Percentiles rank a stretch among this genome's conserved stretches.
These are phyloP conservation scores for Neurospora sp. DNA, from an alignment of 495 filamentous ascomycete genomes.

Conservation along the genomic window DNA sequence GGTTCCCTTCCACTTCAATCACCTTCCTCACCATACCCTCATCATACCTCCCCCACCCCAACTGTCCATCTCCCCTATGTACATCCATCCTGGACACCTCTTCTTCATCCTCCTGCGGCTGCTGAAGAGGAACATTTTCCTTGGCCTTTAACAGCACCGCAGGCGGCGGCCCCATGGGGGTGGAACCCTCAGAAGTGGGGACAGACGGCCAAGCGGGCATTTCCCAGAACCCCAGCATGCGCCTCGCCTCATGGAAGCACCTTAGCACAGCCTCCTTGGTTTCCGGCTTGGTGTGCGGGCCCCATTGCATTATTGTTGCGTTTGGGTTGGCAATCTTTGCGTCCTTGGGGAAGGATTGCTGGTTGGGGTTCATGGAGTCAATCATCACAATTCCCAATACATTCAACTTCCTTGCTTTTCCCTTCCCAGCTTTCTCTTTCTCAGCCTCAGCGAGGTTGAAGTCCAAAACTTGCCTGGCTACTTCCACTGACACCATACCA, in stretches of 20 bases:
- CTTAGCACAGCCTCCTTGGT: conserved; percentile 24
- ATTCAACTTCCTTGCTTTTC: not conserved
- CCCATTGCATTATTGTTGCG: conserved; percentile 11
- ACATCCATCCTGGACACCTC: conserved; percentile 25
- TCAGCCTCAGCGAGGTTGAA: not conserved
- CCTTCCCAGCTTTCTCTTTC: not conserved
- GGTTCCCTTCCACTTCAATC: conserved; percentile 30
- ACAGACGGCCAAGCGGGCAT: not conserved
- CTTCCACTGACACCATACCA: conserved; percentile 30
- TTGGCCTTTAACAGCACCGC: conserved; percentile 29
- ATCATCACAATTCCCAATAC: conserved; percentile 35
- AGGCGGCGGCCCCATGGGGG: conserved; percentile 13
- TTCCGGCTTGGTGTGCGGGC: conserved; percentile 21
- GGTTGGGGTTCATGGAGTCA: conserved; percentile 29
- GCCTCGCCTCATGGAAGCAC: conserved; percentile 25
- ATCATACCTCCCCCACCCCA: conserved; percentile 33
- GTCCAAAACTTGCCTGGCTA: conserved; percentile 24
- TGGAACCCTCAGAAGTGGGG: not conserved
- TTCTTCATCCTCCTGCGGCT: conserved; percentile 3
- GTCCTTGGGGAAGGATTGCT: not conserved
- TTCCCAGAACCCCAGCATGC: not conserved
- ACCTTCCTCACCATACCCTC: conserved; percentile 24
- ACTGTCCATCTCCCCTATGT: conserved; percentile 13
- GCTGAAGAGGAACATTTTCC: conserved; percentile 17
- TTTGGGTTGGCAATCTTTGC: not conserved